These are phyloP conservation scores for Parietaria judaica DNA, from an alignment of 306 rosid genomes.

Conservation along the genomic window DNA sequence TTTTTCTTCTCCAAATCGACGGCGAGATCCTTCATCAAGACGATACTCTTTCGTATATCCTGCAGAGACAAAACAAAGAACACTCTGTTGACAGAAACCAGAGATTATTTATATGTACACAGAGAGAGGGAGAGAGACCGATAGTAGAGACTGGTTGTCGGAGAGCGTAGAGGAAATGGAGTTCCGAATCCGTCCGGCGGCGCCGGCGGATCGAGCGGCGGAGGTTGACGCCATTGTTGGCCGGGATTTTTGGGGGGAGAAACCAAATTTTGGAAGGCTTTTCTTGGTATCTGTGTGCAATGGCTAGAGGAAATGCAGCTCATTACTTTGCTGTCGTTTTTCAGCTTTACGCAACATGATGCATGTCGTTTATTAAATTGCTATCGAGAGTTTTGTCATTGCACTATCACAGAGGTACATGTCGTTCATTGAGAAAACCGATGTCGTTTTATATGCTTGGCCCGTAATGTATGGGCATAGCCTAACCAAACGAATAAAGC, in stretches of 20 bases:
- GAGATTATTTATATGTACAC: neutral
- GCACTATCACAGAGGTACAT: too few species aligned
- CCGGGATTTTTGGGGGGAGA: neutral
- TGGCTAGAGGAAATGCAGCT: too few species aligned
- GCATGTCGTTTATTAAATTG: too few species aligned
- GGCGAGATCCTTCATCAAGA: constrained; percentile 61
- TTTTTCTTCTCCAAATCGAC: constrained; percentile 66
- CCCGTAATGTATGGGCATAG: too few species aligned
- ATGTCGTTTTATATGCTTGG: too few species aligned
- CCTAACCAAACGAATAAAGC: too few species aligned
- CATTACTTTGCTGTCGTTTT: too few species aligned
- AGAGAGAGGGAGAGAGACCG: constrained; percentile 18
- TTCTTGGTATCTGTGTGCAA: neutral
- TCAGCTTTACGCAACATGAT: too few species aligned
- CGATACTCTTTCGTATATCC: constrained; percentile 51
- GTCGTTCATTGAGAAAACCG: too few species aligned
- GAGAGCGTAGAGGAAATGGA: constrained; percentile 36
- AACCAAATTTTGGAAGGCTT: neutral
- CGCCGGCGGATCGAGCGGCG: constrained; percentile 32
- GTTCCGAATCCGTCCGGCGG: constrained; percentile 37
- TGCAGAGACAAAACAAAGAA: constrained; percentile 16
- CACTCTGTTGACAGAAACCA: neutral
- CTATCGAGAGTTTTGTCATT: too few species aligned
- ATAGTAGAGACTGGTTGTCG: constrained; percentile 54
- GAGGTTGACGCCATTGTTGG: constrained; percentile 52